A percentile compares a stretch with the other conserved stretches of the same genome.
Evolutionary conservation across 2,329 filamentous ascomycete genomes (phyloP).

Genomic region (Saccharata proteae): DNA sequence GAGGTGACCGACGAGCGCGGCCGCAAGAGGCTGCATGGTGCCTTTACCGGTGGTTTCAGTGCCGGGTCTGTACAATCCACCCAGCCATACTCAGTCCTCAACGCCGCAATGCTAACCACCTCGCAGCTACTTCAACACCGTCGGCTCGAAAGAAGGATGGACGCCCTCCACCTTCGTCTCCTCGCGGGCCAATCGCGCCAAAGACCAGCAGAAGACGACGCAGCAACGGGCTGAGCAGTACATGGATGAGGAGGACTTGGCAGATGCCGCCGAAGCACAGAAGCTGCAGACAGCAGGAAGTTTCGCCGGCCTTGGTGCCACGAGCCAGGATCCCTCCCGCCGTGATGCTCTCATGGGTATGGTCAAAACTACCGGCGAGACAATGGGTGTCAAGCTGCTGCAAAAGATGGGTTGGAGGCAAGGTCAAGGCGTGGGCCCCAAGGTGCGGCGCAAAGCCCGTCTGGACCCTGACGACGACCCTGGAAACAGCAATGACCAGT

Average conservation of each 20-base stretch:
- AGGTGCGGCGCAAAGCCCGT: conserved; percentile 61
- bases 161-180: conserved; percentile 85
- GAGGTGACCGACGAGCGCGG: conserved; percentile 90
- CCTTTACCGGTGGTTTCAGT: conserved; percentile 93
- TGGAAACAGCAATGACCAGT: conserved; percentile 26
- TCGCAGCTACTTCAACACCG: conserved; percentile 74
- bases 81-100: neutral
- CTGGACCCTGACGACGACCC: conserved; percentile 43
- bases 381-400: conserved; percentile 73
- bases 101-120: conserved; percentile 1
- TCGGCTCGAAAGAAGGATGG: conserved; percentile 98
- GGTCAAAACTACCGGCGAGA: conserved; percentile 62
- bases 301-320: conserved; percentile 66
- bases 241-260: conserved; percentile 95
- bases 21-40: conserved; percentile 81
- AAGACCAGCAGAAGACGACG: conserved; percentile 43
- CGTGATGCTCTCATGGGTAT: conserved; percentile 55
- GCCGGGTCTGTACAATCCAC: conserved; percentile 56
- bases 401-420: conserved; percentile 94
- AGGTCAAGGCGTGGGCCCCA: conserved; percentile 85
- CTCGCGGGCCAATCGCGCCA: conserved; percentile 66
- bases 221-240: conserved; percentile 72
- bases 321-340: conserved; percentile 41
- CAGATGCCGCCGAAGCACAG: conserved; percentile 69
- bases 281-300: conserved; percentile 59